Base-by-base conservation (phyloP, 1,139 yeast species). In the Lodderomyces pseudojiufengensis region DNA sequence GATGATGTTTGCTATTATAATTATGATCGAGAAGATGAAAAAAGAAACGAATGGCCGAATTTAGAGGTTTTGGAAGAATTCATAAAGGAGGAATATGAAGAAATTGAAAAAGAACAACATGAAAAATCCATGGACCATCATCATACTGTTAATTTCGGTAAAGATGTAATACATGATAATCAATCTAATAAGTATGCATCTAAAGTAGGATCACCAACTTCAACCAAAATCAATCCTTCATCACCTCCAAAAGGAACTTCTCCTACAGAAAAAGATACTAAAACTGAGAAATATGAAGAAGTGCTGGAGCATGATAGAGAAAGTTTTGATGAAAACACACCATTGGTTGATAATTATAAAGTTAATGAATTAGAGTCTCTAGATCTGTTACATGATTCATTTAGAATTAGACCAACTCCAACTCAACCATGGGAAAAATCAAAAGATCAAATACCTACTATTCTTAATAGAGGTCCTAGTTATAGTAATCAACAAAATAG, bases 1-100 rank as follows among this genome's bases (percentile, higher is more conserved):
- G 90, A 84, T 53, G 97, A 92, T 58, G 98, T 92, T 18, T 86
- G 95, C 53, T 76, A 84, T 54, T 94, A 94, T 2, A 72, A 67
- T 36, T 68, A 67, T 47, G 64, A 65, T 42, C 69, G 60, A 29
- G 55, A 52, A 29, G 57, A 52, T 26, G 49, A 45, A 29, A 40
- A 42, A 11, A 37, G 45, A 2, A 46, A 39, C 29, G 49, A 49
- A 31, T 90, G 97, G 97, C 97, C 97, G 1, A 97, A 92, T 52
- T 64, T 86, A 27, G 55, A 66, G 26, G 76, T 85, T 1, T 62
- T 90, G 44, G 81, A 80, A 45, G 95, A 87, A 46, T 90, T 81
- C 55, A 79, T 87, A 3, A 69, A 65, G 24, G 82, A 83, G 45
- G 97, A 90, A 57, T 63, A 39, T 11, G 42, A 40, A 11, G 49